phyloP scores from a whole-genome alignment of 2,329 filamentous ascomycete species.

The Hypoxylon sp. region DNA sequence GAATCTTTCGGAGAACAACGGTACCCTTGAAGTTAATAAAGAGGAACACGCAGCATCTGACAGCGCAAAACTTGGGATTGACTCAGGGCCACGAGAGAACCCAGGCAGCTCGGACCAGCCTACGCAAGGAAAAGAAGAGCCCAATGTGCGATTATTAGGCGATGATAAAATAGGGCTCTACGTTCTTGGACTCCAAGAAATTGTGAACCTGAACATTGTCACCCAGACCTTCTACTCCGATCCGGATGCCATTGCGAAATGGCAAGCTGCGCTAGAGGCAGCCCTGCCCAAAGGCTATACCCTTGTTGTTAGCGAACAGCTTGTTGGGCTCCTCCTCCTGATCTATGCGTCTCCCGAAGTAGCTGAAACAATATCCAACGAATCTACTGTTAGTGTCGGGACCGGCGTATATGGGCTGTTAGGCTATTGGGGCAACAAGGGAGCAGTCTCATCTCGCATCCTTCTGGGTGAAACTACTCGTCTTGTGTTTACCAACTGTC shows the following conservation, averaged over 20 bases:
- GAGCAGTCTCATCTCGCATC: conserved; percentile 83
- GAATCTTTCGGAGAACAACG: conserved; percentile 57
- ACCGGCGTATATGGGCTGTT: conserved; percentile 90
- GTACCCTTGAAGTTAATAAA: conserved; percentile 47
- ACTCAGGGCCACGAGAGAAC: conserved; percentile 48
- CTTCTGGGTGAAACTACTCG: conserved; percentile 90
- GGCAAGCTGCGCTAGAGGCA: conserved; percentile 81
- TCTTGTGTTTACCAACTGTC: conserved; percentile 90
- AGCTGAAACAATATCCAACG: conserved; percentile 78
- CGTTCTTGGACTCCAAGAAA: conserved; percentile 89
- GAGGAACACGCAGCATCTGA: conserved; percentile 13
- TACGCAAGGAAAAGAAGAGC: conserved; percentile 58
- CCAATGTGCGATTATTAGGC: conserved; percentile 61
- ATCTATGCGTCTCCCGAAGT: conserved; percentile 87
- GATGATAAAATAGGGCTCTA: conserved; percentile 86
- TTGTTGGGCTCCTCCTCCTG: conserved; percentile 85
- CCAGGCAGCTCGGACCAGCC: not conserved
- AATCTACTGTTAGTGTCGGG: conserved; percentile 85
- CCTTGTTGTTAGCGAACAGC: conserved; percentile 82
- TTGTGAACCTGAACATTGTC: conserved; percentile 85
- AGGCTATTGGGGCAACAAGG: conserved; percentile 97
- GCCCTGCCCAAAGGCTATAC: conserved; percentile 82
- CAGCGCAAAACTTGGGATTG: conserved; percentile 39
- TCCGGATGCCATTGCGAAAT: conserved; percentile 76
- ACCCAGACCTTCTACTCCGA: conserved; percentile 85